Base-by-base conservation (phyloP, 2,329 filamentous ascomycete genomes). In the Fusarium setosum region DNA sequence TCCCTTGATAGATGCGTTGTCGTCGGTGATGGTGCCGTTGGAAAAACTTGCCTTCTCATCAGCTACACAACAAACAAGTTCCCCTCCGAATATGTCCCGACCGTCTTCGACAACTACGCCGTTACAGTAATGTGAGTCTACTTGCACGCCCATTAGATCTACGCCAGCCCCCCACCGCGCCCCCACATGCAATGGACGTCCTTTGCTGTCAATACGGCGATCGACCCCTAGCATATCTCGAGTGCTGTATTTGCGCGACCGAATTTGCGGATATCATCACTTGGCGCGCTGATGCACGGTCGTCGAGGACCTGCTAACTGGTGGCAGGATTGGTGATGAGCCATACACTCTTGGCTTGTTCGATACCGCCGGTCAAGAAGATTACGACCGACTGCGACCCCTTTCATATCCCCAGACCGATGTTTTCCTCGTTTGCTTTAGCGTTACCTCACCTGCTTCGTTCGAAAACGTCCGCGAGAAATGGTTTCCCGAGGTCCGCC, bases 41-140 rank as follows among this genome's bases (percentile, higher is more conserved):
- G 96, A 80, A 99, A 99, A 87, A 99, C 96, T 71, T 99, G 96
- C 83, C 89, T 99, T 69, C 89, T 99, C 77, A 99, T 99, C 84
- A 97, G 93, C 79, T 99, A 99, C 83, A 99, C 96, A 69, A 99
- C 96, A 68, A 99, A 99, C 87, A 98, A 98, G 76, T 99, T 99
- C 81, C 96, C 96, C 32, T 97, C 94, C 75, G 96, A 99, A 94
- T 99, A 99, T 81, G 96, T 99, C 59, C 96, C 96, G 51, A 99
- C 96, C 26, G 96, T 99, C 68, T 99, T 99, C 81, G 96, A 99
- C 82, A 99, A 99, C 83, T 99, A 99, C 87, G 96, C 96, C 59
- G 96, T 99, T 79, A 99, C 96, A 70, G 96, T 99, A 72, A 99
- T 99, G 96, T 97, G 87, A 90, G 94, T 90, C 56, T 62, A 72